Evolutionary conservation across 257 asterid species (phyloP).

Genomic region (Nicotiana obtusifolia): DNA sequence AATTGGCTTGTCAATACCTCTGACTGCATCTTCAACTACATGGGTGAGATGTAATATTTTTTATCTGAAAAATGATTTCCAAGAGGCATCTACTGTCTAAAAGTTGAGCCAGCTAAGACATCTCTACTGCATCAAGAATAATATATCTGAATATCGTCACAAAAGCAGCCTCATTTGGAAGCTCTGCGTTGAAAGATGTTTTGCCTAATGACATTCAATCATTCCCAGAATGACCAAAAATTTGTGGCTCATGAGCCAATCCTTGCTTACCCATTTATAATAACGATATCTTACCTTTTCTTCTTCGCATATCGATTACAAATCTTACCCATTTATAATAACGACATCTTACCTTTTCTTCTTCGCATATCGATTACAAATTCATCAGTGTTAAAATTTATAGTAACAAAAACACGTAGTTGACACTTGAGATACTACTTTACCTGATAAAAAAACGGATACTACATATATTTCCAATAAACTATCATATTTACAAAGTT

Average conservation of each 20-base stretch:
- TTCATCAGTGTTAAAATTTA: background rate
- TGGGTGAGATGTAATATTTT: background rate
- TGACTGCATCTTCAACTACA: background rate
- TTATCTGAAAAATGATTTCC: background rate
- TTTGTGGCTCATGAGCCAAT: background rate
- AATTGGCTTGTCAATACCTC: background rate
- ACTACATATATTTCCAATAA: background rate
- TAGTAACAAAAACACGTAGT: background rate
- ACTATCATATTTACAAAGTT: background rate
- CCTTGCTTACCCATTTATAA: background rate
- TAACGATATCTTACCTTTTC: background rate
- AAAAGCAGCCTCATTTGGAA: background rate
- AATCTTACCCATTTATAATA: background rate
- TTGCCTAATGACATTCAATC: background rate
- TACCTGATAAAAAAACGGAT: too few relatives aligned
- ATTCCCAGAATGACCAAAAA: background rate
- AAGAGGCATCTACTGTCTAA: background rate
- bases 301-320: background rate
- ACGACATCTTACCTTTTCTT: background rate
- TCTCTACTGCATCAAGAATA: background rate
- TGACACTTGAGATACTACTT: background rate
- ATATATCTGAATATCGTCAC: background rate
- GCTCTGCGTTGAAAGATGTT: background rate
- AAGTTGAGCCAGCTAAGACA: background rate
- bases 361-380: background rate